A percentile compares a stretch with the other conserved stretches of the same genome.
phyloP scores from a whole-genome alignment of 2,329 filamentous ascomycete genomes.

The Aspergillus novofumigatus region DNA sequence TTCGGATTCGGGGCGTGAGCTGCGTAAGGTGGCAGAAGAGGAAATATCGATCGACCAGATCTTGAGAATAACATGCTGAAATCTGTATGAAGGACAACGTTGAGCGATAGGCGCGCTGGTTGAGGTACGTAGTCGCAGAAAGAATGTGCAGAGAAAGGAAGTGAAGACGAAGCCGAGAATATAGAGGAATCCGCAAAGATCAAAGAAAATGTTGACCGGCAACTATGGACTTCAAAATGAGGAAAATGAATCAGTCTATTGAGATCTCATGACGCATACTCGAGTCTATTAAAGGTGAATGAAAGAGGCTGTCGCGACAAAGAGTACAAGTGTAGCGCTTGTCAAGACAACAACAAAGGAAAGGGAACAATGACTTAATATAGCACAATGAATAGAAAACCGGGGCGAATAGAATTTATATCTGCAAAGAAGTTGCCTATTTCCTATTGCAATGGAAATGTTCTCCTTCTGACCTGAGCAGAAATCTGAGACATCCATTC shows the following conservation, averaged over 20 bases:
- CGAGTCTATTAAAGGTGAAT: constrained; percentile 14
- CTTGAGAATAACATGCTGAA: constrained; percentile 30
- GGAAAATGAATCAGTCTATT: constrained; percentile 8
- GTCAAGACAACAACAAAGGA: constrained; percentile 1
- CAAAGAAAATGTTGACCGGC: constrained; percentile 14
- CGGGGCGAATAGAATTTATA: background rate
- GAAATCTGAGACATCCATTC: background rate
- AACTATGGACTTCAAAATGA: constrained; percentile 7
- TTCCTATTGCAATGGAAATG: background rate
- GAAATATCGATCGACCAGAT: constrained; percentile 32
- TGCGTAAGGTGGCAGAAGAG: constrained; percentile 39
- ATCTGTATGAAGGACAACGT: background rate
- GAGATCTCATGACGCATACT: constrained; percentile 11
- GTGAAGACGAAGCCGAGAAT: background rate
- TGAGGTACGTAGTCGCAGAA: background rate
- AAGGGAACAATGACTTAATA: background rate
- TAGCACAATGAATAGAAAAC: background rate
- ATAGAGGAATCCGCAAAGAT: background rate
- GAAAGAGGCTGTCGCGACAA: constrained; percentile 2
- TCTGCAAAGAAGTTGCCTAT: background rate
- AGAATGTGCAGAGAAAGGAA: background rate
- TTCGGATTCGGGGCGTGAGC: constrained; percentile 47
- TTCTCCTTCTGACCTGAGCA: background rate
- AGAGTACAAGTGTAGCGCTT: background rate
- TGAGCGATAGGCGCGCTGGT: background rate